Conservation (phyloP, 257 asterid species). For the Linaria vulgaris region DNA sequence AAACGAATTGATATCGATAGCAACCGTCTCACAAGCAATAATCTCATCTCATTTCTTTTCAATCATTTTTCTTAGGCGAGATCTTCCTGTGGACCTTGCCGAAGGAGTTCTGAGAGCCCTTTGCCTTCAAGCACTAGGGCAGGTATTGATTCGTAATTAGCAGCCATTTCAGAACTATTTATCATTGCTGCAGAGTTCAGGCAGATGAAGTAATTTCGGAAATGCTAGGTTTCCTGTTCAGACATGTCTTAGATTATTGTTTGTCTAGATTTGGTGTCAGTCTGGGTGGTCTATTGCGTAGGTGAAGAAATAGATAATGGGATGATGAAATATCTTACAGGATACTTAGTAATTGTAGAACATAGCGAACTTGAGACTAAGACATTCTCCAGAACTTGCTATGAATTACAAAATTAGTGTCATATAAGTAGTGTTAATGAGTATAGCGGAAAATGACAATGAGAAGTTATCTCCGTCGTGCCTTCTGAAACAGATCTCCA, state of each 20-base stretch:
- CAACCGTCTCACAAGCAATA: slow-evolving; percentile 9
- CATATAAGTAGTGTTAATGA: too few species aligned
- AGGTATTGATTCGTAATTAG: slow-evolving; percentile 48
- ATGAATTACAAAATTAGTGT: too few species aligned
- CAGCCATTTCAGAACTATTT: neutral
- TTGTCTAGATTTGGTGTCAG: neutral
- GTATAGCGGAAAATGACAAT: too few species aligned
- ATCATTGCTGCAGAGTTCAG: neutral
- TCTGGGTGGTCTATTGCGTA: too few species aligned
- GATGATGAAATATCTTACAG: too few species aligned
- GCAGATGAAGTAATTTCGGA: neutral
- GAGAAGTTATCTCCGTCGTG: too few species aligned
- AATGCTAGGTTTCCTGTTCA: neutral
- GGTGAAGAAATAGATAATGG: too few species aligned
- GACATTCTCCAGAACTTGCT: too few species aligned
- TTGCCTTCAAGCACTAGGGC: slow-evolving; percentile 95
- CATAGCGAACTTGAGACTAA: too few species aligned
- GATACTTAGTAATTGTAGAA: too few species aligned
- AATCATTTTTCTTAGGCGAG: slow-evolving; percentile 52
- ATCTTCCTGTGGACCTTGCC: slow-evolving; percentile 92
- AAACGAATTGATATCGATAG: slow-evolving; percentile 17
- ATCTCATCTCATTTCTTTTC: slow-evolving; percentile 30
- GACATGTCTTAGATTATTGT: neutral
- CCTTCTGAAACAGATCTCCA: too few species aligned
- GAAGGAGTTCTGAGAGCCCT: slow-evolving; percentile 95